phyloP scores from a whole-genome alignment of 495 filamentous ascomycete species.

The Xylaria palmicola region DNA sequence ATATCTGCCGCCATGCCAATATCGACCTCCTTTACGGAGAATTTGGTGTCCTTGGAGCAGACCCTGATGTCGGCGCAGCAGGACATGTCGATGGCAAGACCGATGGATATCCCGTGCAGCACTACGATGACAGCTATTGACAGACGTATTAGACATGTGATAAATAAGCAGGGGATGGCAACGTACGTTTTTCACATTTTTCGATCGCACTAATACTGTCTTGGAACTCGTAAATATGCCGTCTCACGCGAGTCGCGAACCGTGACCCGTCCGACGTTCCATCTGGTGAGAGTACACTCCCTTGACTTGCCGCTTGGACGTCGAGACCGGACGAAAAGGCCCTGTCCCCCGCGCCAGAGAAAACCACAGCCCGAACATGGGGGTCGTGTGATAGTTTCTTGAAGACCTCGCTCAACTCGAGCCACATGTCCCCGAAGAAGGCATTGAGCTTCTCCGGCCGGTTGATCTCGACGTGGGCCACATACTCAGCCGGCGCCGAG shows the following conservation, averaged over 20 bases:
- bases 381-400: conserved; percentile 67
- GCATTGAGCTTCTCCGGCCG: conserved; percentile 87
- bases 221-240: conserved; percentile 76
- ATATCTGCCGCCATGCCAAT: conserved; percentile 94
- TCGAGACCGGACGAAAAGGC: conserved; percentile 88
- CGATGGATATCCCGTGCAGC: conserved; percentile 77
- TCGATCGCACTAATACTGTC: conserved; percentile 72
- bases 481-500: conserved; percentile 65
- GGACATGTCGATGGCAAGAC: conserved; percentile 82
- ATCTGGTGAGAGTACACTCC: conserved; percentile 31
- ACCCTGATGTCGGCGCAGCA: conserved; percentile 79
- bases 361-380: conserved; percentile 72
- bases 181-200: conserved; percentile 80
- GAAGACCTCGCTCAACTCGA: conserved; percentile 74
- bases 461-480: conserved; percentile 93
- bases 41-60: conserved; percentile 58
- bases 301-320: conserved; percentile 62
- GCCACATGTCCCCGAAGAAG: conserved; percentile 89
- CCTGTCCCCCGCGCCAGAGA: conserved; percentile 77
- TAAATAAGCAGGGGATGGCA: neutral
- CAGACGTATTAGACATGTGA: conserved; percentile 17
- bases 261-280: conserved; percentile 59
- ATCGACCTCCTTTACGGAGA: conserved; percentile 92
- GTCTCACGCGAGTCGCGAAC: conserved; percentile 60
- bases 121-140: conserved; percentile 78